Evolutionary conservation across 352 stramenopile genomes (phyloP), one percentile per base, ranked within the genome.

Genomic region (Pythium periplocum): DNA sequence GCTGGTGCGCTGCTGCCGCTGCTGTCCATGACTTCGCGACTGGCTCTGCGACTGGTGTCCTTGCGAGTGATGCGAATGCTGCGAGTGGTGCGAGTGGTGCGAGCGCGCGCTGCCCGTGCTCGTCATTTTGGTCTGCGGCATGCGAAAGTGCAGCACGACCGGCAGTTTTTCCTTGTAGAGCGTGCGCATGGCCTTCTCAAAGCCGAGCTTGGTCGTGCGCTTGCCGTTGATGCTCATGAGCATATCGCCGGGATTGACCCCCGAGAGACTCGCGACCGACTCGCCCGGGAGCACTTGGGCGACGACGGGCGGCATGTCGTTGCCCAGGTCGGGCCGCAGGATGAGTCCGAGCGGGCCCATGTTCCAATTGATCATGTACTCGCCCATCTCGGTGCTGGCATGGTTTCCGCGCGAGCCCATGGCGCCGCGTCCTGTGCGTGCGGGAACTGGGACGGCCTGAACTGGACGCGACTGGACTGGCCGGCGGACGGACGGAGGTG

Each of bases 291-390:
- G 68, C 53, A 92, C 57, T 54, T 87, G 73, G 47, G 65, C 68
- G 45, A 92, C 81, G 38, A 87, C 75, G n/a, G 81, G 81, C 32
- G 81, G 78, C 78, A 89, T 87, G 63, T 92, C 81, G 3, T 64
- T 55, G 45, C 81, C 81, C 39, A 88, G 61, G 37, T 89, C 81
- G 5, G 81, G 75, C 10, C 77, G 78, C 54, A 92, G 62, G 46
- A 90, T 75, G 35, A 92, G 67, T 40, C 81, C 81, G n/a, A 92
- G 69, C 32, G 81, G 81, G 0, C 81, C 81, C 9, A 76, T 73
- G 59, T 92, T 87, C 81, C 81, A 92, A 59, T 92, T 90, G 66
- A 92, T 90, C 46, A 89, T 77, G 68, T 88, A 92, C 56, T 92
- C 81, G 57, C 84, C 71, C 79, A 66, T 69, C 51, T 66, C 61